Conservation (phyloP, 345 rosid genomes). For the Eucalyptus melliodora region DNA sequence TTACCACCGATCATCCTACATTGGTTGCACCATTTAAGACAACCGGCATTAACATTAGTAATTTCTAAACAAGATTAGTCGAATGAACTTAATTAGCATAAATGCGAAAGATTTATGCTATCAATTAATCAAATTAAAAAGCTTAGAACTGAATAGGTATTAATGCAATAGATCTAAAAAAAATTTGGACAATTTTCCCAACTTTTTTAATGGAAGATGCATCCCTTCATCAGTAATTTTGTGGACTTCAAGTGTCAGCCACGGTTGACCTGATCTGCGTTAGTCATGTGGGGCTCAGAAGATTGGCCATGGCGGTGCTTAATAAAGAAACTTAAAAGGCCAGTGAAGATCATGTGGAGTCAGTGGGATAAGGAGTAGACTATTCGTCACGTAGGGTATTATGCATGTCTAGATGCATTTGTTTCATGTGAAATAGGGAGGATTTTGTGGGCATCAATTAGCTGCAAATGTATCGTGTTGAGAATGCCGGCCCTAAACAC, state of each 20-base stretch:
- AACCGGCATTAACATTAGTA: rapidly evolving
- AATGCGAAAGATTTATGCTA: too few relatives aligned
- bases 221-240: neutral
- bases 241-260: neutral
- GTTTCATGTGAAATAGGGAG: neutral
- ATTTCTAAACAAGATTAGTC: rapidly evolving
- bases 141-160: rapidly evolving
- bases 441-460: neutral
- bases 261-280: neutral
- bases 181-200: rapidly evolving
- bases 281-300: neutral
- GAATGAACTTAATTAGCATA: rapidly evolving
- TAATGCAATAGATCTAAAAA: too few relatives aligned
- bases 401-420: neutral
- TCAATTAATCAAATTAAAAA: too few relatives aligned
- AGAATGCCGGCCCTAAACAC: neutral
- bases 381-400: neutral
- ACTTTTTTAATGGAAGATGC: neutral
- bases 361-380: neutral
- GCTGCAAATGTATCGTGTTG: neutral
- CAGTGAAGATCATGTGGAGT: neutral
- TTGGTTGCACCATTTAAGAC: rapidly evolving
- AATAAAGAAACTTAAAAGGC: neutral
- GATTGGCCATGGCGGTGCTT: neutral
- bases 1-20: rapidly evolving